phyloP scores from a whole-genome alignment of 768 basidiomycete species.

The Leccinum incarnatum region DNA sequence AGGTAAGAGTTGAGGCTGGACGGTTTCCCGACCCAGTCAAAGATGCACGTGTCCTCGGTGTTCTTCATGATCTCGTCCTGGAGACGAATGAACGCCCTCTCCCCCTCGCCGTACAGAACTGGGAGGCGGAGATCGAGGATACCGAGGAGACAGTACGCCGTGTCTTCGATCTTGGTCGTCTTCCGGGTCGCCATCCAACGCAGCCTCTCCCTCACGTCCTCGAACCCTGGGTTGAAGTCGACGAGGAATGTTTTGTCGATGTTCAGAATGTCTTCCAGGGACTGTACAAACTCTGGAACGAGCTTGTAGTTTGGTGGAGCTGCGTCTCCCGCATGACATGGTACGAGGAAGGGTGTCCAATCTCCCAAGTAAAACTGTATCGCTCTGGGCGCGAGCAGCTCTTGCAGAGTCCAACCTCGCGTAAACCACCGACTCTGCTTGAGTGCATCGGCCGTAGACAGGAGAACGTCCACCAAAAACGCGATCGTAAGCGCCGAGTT shows the following conservation, averaged over 20 bases:
- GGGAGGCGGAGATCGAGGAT: conserved; percentile 28
- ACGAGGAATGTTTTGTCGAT: conserved; percentile 23
- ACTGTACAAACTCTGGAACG: conserved; percentile 18
- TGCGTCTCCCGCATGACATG: not conserved
- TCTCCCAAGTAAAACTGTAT: conserved; percentile 27
- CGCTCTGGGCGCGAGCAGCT: conserved; percentile 25
- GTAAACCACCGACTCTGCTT: conserved; percentile 25
- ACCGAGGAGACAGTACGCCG: conserved; percentile 30
- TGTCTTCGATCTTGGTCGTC: conserved; percentile 31
- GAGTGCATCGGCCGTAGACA: conserved; percentile 12
- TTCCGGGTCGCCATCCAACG: conserved; percentile 28
- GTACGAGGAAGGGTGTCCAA: conserved; percentile 20
- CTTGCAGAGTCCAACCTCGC: conserved; percentile 30
- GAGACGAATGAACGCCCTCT: conserved; percentile 22
- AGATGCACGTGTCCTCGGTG: conserved; percentile 25
- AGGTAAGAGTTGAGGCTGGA: conserved; percentile 27
- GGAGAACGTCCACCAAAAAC: conserved; percentile 25
- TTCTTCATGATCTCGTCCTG: conserved; percentile 30
- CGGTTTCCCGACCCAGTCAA: conserved; percentile 28
- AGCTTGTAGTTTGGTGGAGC: conserved; percentile 22
- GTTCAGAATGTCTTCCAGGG: conserved; percentile 12
- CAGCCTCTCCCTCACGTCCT: conserved; percentile 25
- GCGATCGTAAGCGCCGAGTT: conserved; percentile 30
- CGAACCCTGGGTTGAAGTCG: conserved; percentile 25
- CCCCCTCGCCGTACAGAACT: conserved; percentile 27